Conservation (phyloP, 2,329 filamentous ascomycete species). For the Colletotrichum musicola region DNA sequence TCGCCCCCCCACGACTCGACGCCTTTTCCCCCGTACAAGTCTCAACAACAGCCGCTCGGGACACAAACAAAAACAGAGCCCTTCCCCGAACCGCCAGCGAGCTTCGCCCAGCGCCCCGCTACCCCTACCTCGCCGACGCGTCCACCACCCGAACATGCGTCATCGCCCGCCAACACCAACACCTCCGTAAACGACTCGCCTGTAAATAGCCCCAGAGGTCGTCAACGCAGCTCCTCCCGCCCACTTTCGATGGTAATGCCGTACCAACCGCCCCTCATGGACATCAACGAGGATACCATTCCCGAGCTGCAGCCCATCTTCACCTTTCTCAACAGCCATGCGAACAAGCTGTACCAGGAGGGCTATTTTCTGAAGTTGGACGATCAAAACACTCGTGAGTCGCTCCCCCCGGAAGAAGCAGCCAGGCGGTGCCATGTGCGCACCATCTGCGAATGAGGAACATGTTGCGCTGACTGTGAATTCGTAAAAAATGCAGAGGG, state of each 20-base stretch:
- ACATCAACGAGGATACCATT: constrained; percentile 85
- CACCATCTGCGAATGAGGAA: background rate
- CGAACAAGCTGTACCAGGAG: constrained; percentile 97
- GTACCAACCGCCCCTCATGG: constrained; percentile 88
- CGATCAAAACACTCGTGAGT: constrained; percentile 90
- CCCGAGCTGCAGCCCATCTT: constrained; percentile 96
- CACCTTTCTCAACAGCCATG: constrained; percentile 92
- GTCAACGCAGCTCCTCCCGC: constrained; percentile 69
- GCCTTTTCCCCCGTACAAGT: constrained; percentile 40
- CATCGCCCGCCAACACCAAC: constrained; percentile 51
- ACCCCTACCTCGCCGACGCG: constrained; percentile 47
- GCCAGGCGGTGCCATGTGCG: no score
- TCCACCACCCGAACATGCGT: constrained; percentile 55
- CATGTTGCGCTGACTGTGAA: constrained; percentile 6
- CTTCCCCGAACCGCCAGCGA: constrained; percentile 33
- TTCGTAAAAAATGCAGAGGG: constrained; percentile 72
- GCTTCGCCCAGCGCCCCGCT: constrained; percentile 48
- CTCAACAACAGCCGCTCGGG: constrained; percentile 19
- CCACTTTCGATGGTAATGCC: constrained; percentile 89
- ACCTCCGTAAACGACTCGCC: constrained; percentile 58
- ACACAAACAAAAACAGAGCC: constrained; percentile 31
- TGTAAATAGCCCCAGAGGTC: constrained; percentile 56
- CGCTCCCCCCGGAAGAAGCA: background rate
- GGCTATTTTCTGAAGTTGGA: constrained; percentile 98
- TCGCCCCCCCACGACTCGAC: constrained; percentile 55